These are phyloP conservation scores for Penicillium roqueforti DNA, from an alignment of 495 filamentous ascomycete species.

Conservation along the genomic window DNA sequence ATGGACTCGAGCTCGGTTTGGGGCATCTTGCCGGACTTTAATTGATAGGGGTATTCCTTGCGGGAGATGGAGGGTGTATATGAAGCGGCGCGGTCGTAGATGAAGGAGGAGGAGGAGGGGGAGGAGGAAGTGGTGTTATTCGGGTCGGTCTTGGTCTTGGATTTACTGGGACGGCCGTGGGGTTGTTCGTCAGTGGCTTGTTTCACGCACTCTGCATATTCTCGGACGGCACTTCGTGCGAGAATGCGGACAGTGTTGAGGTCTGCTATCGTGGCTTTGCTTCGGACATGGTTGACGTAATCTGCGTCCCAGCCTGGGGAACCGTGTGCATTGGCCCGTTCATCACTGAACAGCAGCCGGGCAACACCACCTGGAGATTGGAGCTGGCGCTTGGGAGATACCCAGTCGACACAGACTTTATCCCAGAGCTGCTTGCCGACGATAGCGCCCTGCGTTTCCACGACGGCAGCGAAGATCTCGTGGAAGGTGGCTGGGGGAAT, in stretches of 20 bases:
- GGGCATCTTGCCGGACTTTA: constrained; percentile 9
- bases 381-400: constrained; percentile 17
- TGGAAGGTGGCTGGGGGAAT: constrained; percentile 45
- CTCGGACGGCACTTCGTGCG: constrained; percentile 33
- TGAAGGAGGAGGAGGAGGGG: background rate
- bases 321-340: constrained; percentile 22
- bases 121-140: background rate
- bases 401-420: constrained; percentile 38
- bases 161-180: background rate
- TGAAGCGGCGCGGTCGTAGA: constrained; percentile 3
- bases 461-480: constrained; percentile 42
- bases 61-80: constrained; percentile 4
- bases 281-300: constrained; percentile 26
- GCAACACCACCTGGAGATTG: constrained; percentile 31
- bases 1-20: constrained; percentile 16
- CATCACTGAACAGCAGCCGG: constrained; percentile 21
- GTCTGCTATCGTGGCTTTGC: constrained; percentile 33
- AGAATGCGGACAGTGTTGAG: constrained; percentile 43
- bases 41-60: constrained; percentile 1
- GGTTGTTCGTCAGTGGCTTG: background rate
- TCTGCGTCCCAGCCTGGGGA: constrained; percentile 28
- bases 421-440: constrained; percentile 40
- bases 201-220: constrained; percentile 17
- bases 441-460: constrained; percentile 42
- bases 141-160: background rate